Evolutionary conservation across 345 rosid species (phyloP).

Genomic region (Sonneratia caseolaris): DNA sequence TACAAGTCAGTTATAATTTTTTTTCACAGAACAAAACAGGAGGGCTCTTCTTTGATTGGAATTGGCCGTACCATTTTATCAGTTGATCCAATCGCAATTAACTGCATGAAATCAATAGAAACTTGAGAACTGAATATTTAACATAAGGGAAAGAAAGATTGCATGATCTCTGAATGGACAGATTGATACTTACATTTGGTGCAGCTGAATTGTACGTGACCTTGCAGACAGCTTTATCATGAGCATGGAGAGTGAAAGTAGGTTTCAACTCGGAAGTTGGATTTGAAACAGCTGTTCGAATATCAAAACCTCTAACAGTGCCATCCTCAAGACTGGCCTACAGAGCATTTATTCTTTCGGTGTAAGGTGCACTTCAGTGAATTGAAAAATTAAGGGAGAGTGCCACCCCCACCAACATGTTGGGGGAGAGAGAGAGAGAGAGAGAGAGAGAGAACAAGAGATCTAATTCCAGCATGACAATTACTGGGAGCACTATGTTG

Average conservation of each 20-base stretch:
- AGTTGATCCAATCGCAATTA: slow-evolving; percentile 36
- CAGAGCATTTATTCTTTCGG: slow-evolving; percentile 4
- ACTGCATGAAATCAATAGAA: slow-evolving; percentile 16
- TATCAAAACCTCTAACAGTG: slow-evolving; percentile 61
- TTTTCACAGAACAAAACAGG: neutral
- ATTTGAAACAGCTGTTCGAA: slow-evolving; percentile 42
- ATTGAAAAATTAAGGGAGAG: too few species aligned
- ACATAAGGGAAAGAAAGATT: too few species aligned
- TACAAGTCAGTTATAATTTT: neutral
- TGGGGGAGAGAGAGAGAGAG: too few species aligned
- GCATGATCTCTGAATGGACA: neutral
- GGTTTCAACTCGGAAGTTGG: slow-evolving; percentile 36
- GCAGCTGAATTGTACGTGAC: slow-evolving; percentile 48
- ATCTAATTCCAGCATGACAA: too few species aligned
- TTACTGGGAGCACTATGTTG: too few species aligned
- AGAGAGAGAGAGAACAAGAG: too few species aligned
- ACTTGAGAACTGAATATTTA: neutral
- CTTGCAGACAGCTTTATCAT: slow-evolving; percentile 73
- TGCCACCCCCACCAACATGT: too few species aligned
- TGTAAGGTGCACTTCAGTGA: too few species aligned
- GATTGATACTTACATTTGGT: slow-evolving; percentile 21
- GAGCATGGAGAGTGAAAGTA: slow-evolving; percentile 72
- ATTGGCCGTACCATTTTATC: slow-evolving; percentile 27
- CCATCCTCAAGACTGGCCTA: slow-evolving; percentile 93
- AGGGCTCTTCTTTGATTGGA: neutral